Percentiles rank a stretch among this genome's conserved stretches.
These are phyloP conservation scores for Quercus cerris DNA, from an alignment of 306 rosid species.

Conservation along the genomic window DNA sequence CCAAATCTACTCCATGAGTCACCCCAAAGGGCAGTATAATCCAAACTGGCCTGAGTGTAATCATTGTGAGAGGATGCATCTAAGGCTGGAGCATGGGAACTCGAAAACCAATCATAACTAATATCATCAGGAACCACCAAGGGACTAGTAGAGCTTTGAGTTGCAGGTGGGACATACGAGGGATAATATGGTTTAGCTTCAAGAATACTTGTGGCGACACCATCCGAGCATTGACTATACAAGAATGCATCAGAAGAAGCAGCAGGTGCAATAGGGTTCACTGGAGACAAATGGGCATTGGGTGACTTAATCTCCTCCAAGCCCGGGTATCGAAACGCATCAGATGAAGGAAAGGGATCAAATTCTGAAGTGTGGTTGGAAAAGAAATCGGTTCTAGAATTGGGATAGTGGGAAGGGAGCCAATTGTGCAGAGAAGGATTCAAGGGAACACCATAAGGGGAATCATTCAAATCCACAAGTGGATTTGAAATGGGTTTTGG, in stretches of 20 bases:
- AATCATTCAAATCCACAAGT: constrained; percentile 43
- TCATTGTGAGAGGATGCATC: constrained; percentile 33
- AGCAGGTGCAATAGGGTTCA: constrained; percentile 30
- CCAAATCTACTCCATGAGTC: constrained; percentile 41
- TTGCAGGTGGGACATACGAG: constrained; percentile 33
- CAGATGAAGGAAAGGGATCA: constrained; percentile 30
- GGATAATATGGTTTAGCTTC: constrained; percentile 50
- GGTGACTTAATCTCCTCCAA: constrained; percentile 23
- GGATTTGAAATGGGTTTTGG: constrained; percentile 35
- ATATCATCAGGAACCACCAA: constrained; percentile 32
- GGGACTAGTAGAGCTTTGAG: constrained; percentile 23
- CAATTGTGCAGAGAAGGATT: constrained; percentile 39
- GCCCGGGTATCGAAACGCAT: constrained; percentile 24
- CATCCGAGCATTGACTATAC: constrained; percentile 29
- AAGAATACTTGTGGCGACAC: constrained; percentile 29
- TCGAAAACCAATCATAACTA: constrained; percentile 42
- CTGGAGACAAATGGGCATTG: constrained; percentile 37
- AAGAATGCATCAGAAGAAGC: constrained; percentile 28
- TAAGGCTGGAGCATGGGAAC: constrained; percentile 28
- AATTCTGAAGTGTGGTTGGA: constrained; percentile 32
- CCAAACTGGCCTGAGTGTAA: constrained; percentile 28
- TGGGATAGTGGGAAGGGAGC: constrained; percentile 27
- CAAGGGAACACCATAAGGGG: constrained; percentile 32
- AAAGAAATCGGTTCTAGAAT: constrained; percentile 39
- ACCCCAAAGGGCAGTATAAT: constrained; percentile 29